Base-by-base conservation (phyloP, 2,329 filamentous ascomycete genomes). In the Cladosporium phlei region DNA sequence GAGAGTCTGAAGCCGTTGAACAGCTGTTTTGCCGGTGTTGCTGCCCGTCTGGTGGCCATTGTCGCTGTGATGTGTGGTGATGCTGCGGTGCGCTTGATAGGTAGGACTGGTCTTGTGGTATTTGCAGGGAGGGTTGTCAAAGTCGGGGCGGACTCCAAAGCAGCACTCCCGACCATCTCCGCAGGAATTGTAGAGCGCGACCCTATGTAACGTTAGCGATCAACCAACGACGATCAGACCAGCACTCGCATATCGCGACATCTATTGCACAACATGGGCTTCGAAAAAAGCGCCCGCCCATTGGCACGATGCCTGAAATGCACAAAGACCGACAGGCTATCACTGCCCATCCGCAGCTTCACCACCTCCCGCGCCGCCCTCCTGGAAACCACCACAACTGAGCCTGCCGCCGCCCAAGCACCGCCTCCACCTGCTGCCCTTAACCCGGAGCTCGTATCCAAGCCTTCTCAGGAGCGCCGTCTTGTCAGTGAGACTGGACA, bases 371-470 rank as follows among this genome's bases (percentile, higher is more conserved):
- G 70, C 35, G 54, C 60, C 33, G 59, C 61, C 48, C 61, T 62
- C 48, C 70, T 73, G 58, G 71, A 74, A 55, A 30, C 43, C 10
- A 37, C 43, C 19, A 46, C 43, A 20, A 34, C 20, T 19, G 38
- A 39, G 12, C 28, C 45, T 22, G 27, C 28, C 14, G 25, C 44
- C 9, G 21, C 46, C 29, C 5, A 38, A 29, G 28, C 32, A 29
- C 21, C 45, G 8, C 46, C 46, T 14, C 37, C 34, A 5, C 17
- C 24, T 25, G 35, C 34, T 19, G 24, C 53, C 1, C 68, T 80
- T 55, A 79, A 88, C 63, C 85, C 83, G n/a, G 73, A 78, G 52
- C 81, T 79, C n/a, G 85, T 86, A 20, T 75, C 46, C 16, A 48
- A 38, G 22, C 46, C 38, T 7, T 21, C 37, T 11, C 24, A 37